Conservation (phyloP, 139 green algal species). For the Micractinium conductrix region DNA sequence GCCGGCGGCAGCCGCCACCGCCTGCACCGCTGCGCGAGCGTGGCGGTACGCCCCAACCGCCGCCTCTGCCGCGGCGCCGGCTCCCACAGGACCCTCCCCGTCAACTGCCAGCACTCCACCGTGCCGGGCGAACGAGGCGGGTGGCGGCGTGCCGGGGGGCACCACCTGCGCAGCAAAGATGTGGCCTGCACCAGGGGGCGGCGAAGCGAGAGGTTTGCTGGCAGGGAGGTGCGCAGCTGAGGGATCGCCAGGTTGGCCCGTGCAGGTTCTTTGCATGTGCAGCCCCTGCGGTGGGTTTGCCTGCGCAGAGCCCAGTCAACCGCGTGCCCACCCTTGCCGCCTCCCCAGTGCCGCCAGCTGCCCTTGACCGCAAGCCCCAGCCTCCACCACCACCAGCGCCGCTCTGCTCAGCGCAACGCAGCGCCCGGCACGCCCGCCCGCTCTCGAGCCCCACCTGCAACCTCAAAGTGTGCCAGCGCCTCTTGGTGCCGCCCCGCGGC, state of each 20-base stretch:
- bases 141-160: neutral
- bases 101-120: neutral
- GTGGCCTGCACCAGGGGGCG: neutral
- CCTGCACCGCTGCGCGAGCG: neutral
- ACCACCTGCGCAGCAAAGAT: slow-evolving; percentile 32
- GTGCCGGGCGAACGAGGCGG: too few relatives aligned
- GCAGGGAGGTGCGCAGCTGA: neutral
- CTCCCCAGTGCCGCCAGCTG: neutral
- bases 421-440: too few relatives aligned
- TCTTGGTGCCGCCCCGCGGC: slow-evolving; percentile 28
- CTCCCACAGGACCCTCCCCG: neutral
- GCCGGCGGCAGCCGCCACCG: neutral
- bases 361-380: neutral
- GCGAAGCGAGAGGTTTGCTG: neutral
- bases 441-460: slow-evolving; percentile 28
- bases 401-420: too few relatives aligned
- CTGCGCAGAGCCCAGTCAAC: too few relatives aligned
- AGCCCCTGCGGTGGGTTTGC: too few relatives aligned
- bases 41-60: slow-evolving; percentile 6
- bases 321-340: too few relatives aligned
- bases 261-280: too few relatives aligned
- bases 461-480: slow-evolving; percentile 37
- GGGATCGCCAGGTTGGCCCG: neutral
- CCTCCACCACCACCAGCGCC: too few relatives aligned
- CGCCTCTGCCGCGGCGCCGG: neutral